A percentile compares a stretch with the other conserved stretches of the same genome.
These are phyloP conservation scores for Myxozyma neotropica DNA, from an alignment of 805 yeast genomes.

Conservation along the genomic window DNA sequence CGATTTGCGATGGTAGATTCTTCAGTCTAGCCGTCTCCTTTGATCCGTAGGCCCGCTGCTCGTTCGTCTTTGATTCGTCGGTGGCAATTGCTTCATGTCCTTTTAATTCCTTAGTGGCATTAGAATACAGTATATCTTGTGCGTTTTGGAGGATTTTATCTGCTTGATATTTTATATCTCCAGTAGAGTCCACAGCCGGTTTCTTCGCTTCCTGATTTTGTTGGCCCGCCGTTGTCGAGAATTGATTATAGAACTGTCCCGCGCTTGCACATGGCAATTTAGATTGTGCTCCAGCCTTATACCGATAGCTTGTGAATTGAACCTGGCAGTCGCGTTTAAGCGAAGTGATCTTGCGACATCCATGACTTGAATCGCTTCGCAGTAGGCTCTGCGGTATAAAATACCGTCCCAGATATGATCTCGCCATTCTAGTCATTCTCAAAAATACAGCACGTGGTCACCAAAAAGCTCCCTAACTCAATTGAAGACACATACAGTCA, in stretches of 20 bases:
- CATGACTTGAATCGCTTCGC: no score
- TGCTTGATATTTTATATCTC: neutral
- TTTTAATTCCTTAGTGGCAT: neutral
- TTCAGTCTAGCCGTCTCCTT: slow-evolving; percentile 5
- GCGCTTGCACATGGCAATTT: no score
- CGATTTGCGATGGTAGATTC: slow-evolving; percentile 39
- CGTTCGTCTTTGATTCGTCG: neutral
- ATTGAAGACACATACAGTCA: no score
- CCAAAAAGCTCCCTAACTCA: no score
- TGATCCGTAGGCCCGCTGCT: neutral
- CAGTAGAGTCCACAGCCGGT: neutral
- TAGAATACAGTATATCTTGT: neutral
- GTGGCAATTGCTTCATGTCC: neutral
- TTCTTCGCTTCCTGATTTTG: neutral
- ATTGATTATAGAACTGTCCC: neutral
- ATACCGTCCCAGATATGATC: neutral
- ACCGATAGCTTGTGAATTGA: no score
- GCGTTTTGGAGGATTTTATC: neutral
- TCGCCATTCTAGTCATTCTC: neutral
- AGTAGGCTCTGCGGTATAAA: no score
- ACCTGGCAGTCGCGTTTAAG: no score
- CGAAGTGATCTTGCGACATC: no score
- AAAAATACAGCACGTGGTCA: neutral
- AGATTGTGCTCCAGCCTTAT: no score
- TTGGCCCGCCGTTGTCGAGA: neutral